phyloP scores from a whole-genome alignment of 495 filamentous ascomycete species.

The Aspergillus saccharolyticus region DNA sequence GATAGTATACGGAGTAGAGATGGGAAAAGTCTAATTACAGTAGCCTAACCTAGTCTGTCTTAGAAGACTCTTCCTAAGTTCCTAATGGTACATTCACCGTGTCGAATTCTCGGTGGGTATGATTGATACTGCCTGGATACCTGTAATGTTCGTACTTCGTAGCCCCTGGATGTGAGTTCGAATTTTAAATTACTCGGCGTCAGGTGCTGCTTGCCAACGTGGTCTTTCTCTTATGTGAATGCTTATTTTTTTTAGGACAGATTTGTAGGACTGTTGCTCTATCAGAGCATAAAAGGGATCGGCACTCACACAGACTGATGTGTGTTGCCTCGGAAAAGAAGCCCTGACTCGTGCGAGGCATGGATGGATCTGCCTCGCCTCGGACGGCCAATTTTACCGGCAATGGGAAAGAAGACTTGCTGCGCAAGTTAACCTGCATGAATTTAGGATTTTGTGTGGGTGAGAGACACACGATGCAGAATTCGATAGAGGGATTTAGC shows the following conservation, averaged over 20 bases:
- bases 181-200: not conserved
- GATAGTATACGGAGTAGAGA: not conserved
- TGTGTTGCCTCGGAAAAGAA: not conserved
- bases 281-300: not conserved
- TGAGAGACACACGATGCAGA: not conserved
- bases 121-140: not conserved
- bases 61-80: too few species aligned
- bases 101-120: not conserved
- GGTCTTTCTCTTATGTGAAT: not conserved
- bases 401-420: not conserved
- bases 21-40: not conserved
- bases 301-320: not conserved
- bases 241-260: not conserved
- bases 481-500: not conserved
- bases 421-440: not conserved
- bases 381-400: not conserved
- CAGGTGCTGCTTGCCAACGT: not conserved
- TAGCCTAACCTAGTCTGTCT: not conserved
- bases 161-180: not conserved
- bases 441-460: too few species aligned
- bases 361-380: not conserved
- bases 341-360: slow-evolving; percentile 2
- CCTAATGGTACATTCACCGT: not conserved
- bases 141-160: not conserved
- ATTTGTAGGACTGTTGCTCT: not conserved